These are phyloP conservation scores for Phytophthora colocasiae DNA, from an alignment of 352 stramenopile genomes.

Conservation along the genomic window DNA sequence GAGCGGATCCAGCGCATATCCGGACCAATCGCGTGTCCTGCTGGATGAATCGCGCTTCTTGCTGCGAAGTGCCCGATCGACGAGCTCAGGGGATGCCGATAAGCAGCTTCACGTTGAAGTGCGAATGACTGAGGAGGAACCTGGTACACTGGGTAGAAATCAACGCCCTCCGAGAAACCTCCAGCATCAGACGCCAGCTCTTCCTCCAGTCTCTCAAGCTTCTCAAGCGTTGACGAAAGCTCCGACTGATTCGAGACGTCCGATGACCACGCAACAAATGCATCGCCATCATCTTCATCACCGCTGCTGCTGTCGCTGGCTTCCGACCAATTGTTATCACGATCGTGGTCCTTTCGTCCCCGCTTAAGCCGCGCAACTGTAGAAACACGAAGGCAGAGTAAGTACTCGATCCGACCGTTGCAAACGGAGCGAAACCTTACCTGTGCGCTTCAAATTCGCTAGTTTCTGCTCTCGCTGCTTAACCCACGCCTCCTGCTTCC, in stretches of 20 bases:
- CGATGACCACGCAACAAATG: slow-evolving; percentile 10
- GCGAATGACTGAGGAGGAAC: slow-evolving; percentile 15
- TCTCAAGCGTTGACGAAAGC: slow-evolving; percentile 23
- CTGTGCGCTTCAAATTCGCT: slow-evolving; percentile 41
- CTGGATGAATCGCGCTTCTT: slow-evolving; percentile 8
- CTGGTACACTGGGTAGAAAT: slow-evolving; percentile 17
- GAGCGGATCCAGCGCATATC: slow-evolving; percentile 24
- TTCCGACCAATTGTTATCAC: slow-evolving; percentile 21
- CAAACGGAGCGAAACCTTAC: not conserved
- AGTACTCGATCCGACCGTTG: not conserved
- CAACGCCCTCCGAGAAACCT: slow-evolving; percentile 8
- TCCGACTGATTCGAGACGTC: slow-evolving; percentile 35
- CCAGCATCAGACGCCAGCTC: slow-evolving; percentile 23
- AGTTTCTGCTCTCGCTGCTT: slow-evolving; percentile 57
- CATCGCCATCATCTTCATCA: slow-evolving; percentile 15
- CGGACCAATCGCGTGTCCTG: slow-evolving; percentile 5
- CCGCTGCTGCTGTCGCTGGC: slow-evolving; percentile 18
- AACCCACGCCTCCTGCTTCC: slow-evolving; percentile 60
- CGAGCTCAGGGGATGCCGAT: slow-evolving; percentile 25
- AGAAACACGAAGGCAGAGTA: not conserved
- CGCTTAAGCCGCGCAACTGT: slow-evolving; percentile 17
- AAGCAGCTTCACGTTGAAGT: slow-evolving; percentile 17
- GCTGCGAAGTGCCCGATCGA: slow-evolving; percentile 11
- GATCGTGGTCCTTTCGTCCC: not conserved
- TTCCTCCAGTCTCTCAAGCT: slow-evolving; percentile 33